Conservation (phyloP, 2,329 filamentous ascomycete genomes). For the Penicillium sp. region DNA sequence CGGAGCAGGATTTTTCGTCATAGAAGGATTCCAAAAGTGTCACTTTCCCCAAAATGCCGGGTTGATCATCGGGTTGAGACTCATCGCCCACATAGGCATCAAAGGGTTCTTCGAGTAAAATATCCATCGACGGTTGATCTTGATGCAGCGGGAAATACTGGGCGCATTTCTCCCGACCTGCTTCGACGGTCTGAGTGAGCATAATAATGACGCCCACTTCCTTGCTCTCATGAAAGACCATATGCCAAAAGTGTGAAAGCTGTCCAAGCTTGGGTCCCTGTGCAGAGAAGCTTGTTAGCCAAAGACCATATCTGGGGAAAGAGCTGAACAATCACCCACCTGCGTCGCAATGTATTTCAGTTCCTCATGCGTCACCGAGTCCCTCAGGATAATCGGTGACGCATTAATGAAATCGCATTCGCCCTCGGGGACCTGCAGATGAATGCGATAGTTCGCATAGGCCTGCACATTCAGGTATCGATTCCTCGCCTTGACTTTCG, state of each 20-base stretch:
- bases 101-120: slow-evolving; percentile 31
- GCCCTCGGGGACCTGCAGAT: slow-evolving; percentile 72
- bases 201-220: slow-evolving; percentile 85
- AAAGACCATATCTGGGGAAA: background rate
- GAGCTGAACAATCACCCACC: slow-evolving; percentile 35
- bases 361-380: slow-evolving; percentile 45
- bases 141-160: slow-evolving; percentile 74
- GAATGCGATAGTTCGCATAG: slow-evolving; percentile 82
- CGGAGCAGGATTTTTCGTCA: slow-evolving; percentile 60
- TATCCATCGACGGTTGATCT: slow-evolving; percentile 52
- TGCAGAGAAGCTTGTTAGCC: background rate
- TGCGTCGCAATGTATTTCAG: slow-evolving; percentile 86
- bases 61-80: slow-evolving; percentile 63
- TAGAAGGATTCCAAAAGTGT: slow-evolving; percentile 57
- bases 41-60: slow-evolving; percentile 65
- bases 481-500: slow-evolving; percentile 65
- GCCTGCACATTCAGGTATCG: slow-evolving; percentile 89
- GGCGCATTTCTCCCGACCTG: slow-evolving; percentile 76
- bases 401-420: slow-evolving; percentile 81
- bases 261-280: slow-evolving; percentile 76
- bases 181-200: slow-evolving; percentile 86
- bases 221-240: slow-evolving; percentile 80
- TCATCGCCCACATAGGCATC: slow-evolving; percentile 56
- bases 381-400: slow-evolving; percentile 65
- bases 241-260: slow-evolving; percentile 86